These are phyloP conservation scores for Alternaria sp. DNA, from an alignment of 2,329 filamentous ascomycete species.

Conservation along the genomic window DNA sequence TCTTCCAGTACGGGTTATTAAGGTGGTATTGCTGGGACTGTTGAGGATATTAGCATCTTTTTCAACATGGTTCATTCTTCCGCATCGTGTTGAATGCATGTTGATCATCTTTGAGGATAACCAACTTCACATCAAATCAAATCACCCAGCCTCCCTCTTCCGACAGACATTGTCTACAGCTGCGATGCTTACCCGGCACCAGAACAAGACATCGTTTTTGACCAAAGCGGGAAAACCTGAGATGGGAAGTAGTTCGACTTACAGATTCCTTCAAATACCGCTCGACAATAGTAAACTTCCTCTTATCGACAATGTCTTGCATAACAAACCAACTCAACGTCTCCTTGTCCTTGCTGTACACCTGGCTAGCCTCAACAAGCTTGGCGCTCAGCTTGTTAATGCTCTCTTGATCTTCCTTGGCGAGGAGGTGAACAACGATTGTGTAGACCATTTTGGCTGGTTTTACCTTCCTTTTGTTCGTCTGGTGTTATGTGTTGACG, in stretches of 20 bases:
- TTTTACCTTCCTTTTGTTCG: background rate
- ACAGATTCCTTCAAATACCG: constrained; percentile 72
- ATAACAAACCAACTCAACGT: constrained; percentile 75
- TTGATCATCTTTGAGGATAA: too few relatives aligned
- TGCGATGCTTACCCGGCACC: background rate
- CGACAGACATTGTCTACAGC: too few relatives aligned
- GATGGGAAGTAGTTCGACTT: constrained; percentile 38
- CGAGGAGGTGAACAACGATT: constrained; percentile 73
- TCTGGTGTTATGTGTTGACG: background rate
- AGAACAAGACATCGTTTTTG: background rate
- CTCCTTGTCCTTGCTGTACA: constrained; percentile 77
- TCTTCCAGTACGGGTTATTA: constrained; percentile 76
- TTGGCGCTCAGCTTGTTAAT: constrained; percentile 75
- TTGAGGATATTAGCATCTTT: background rate
- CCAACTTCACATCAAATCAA: too few relatives aligned
- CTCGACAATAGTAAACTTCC: constrained; percentile 79
- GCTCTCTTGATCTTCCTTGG: constrained; percentile 69
- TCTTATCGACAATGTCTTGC: constrained; percentile 73
- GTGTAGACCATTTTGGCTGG: constrained; percentile 69
- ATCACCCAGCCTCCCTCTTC: background rate
- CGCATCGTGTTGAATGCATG: too few relatives aligned
- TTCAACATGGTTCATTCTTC: too few relatives aligned
- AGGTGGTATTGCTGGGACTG: constrained; percentile 57
- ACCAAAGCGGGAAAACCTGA: too few relatives aligned
- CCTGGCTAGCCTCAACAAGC: constrained; percentile 75